Evolutionary conservation across 1,139 yeast genomes (phyloP).

Genomic region (Pneumocystis oryctolagi): DNA sequence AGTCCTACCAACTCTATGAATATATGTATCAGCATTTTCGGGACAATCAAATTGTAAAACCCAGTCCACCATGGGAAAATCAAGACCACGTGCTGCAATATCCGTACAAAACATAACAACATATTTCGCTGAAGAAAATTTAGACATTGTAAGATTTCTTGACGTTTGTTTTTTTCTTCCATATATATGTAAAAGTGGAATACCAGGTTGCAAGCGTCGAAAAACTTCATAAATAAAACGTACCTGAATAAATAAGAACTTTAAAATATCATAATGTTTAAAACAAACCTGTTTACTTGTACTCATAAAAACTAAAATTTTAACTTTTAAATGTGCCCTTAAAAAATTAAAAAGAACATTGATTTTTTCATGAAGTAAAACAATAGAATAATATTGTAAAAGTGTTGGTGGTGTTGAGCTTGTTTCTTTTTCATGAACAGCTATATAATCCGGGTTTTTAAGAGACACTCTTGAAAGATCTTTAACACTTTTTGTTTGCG

Average conservation of each 20-base stretch:
- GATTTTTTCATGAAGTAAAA: slow-evolving; percentile 64
- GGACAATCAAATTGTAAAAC: slow-evolving; percentile 93
- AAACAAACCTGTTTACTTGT: slow-evolving; percentile 56
- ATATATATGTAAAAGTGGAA: slow-evolving; percentile 76
- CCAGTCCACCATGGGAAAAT: slow-evolving; percentile 97
- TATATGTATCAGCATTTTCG: slow-evolving; percentile 86
- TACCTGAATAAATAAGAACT: slow-evolving; percentile 27
- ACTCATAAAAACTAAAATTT: slow-evolving; percentile 76
- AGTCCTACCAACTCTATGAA: slow-evolving; percentile 91
- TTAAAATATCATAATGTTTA: background rate
- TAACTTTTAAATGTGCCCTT: slow-evolving; percentile 71
- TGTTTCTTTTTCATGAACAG: slow-evolving; percentile 35
- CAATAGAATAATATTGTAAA: slow-evolving; percentile 65
- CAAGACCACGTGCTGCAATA: slow-evolving; percentile 93
- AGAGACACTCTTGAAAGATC: slow-evolving; percentile 82
- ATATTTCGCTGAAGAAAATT: slow-evolving; percentile 72
- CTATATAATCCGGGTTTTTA: slow-evolving; percentile 50
- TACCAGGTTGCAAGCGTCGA: slow-evolving; percentile 88
- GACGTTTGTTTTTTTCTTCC: slow-evolving; percentile 95
- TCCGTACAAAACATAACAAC: slow-evolving; percentile 92
- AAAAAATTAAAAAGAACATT: slow-evolving; percentile 81
- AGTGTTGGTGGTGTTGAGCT: slow-evolving; percentile 68
- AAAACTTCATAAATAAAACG: slow-evolving; percentile 86
- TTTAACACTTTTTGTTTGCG: slow-evolving; percentile 74
- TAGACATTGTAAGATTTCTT: slow-evolving; percentile 72